Evolutionary conservation across 1,284 basidiomycete genomes (phyloP), one percentile per base, ranked within the genome.

Genomic region (Fomes fomentarius): DNA sequence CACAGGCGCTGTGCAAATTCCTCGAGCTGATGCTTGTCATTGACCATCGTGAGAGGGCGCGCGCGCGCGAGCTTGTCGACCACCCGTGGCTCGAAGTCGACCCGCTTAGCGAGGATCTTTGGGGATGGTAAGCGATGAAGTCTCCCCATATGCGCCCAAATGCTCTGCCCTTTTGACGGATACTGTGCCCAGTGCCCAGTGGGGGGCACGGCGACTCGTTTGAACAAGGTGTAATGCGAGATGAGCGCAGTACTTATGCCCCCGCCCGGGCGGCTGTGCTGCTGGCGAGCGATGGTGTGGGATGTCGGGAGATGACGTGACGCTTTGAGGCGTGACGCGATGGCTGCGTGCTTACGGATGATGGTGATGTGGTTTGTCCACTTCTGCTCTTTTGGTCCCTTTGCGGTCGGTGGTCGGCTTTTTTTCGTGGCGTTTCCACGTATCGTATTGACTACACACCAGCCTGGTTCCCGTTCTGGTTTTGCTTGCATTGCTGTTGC

Each of bases 1-100:
- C 89, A 0, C 67, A 68, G 34, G 69, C 75, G 46, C 72, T 95
- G 17, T 87, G 88, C 59, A 76, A 78, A 11, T 95, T 95, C 73
- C 72, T 95, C 46, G 75, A 81, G 63, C 92, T 92, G 26, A 94
- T 95, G 93, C 79, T 96, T 47, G 70, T 76, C 33, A 69, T 87
- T 53, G 87, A 94, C 68, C 86, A 87, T 62, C 78, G 81, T 63
- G 76, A 85, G 63, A 85, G 93, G 22, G 79, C 79, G 26, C 74
- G 82, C 37, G 93, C 93, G n/a, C 75, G 81, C 42, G 88, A 93
- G 56, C 78, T 93, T 76, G 74, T 89, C 50, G 72, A 81, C 47
- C 89, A 94, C 65, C 69, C 77, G 43, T 96, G 94, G 94, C 71
- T 96, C 46, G 76, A 81, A 47, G 72, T 80, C 52, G 67, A 71